Conservation (phyloP, 2,329 filamentous ascomycete species). For the Nemania sp. region DNA sequence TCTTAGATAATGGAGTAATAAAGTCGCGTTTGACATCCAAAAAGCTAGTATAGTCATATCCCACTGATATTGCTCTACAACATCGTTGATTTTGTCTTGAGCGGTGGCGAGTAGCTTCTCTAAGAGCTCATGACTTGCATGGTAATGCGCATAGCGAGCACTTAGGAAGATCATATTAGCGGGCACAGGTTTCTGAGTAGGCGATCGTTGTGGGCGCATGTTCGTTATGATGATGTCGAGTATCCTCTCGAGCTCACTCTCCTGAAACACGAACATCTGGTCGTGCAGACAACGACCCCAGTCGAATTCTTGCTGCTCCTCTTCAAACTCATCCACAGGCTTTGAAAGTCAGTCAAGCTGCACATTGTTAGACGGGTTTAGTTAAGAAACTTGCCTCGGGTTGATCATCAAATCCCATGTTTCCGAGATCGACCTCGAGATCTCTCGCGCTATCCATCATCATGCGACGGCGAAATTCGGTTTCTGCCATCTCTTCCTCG, state of each 20-base stretch:
- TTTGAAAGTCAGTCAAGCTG: conserved; percentile 41
- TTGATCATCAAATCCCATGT: conserved; percentile 92
- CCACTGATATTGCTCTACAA: conserved; percentile 96
- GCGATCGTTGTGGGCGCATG: conserved; percentile 94
- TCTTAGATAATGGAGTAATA: conserved; percentile 94
- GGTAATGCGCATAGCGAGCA: conserved; percentile 94
- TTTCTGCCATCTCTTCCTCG: conserved; percentile 96
- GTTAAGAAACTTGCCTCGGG: conserved; percentile 68
- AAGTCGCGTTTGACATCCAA: conserved; percentile 96
- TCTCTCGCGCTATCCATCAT: conserved; percentile 99
- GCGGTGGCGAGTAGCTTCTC: conserved; percentile 79
- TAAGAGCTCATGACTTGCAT: conserved; percentile 83
- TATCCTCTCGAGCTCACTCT: conserved; percentile 87
- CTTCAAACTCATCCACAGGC: conserved; percentile 77
- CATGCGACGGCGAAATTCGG: conserved; percentile 92
- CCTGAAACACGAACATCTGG: conserved; percentile 99
- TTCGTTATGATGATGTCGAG: conserved; percentile 95
- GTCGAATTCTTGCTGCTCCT: conserved; percentile 91
- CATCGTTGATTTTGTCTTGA: conserved; percentile 95
- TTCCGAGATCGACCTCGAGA: conserved; percentile 92
- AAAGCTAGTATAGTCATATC: conserved; percentile 99
- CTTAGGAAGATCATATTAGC: conserved; percentile 97
- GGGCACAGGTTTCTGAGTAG: conserved; percentile 95
- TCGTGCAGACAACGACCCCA: conserved; percentile 95
- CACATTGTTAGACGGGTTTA: background rate